Evolutionary conservation across 176 grass and related monocot species (phyloP), one percentile per base, ranked within the genome.

Genomic region (Avena eriantha): DNA sequence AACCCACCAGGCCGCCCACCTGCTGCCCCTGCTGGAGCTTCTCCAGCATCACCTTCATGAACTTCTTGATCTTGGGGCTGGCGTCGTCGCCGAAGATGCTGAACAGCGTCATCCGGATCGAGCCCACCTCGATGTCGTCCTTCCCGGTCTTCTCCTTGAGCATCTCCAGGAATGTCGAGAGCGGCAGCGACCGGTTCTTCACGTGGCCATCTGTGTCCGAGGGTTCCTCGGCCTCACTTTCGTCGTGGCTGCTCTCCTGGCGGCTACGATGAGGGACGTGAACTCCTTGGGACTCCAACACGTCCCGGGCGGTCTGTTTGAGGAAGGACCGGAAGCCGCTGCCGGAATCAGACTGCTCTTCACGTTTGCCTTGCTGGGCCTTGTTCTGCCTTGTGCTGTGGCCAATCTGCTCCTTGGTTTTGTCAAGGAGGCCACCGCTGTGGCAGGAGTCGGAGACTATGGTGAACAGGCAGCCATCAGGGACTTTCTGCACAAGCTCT

Each of bases 321-420:
- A 98, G 57, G 47, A 86, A 94, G 39, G 55, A 71, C 16, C 80
- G 41, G 24, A 92, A 89, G 36, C 81, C 56, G 12, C 74, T 22
- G 36, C 79, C 41, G 5, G 87, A 83, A 23, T 48, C 82, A 43
- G 90, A 86, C 45, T 36, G 77, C 13, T 14, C 14, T 17, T 51
- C 87, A 3, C 83, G 80, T 4, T 88, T 79, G 0, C 77, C 56
- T 11, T 70, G 65, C 73, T 89, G 84, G 26, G 41, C 9, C 11
- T 89, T 16, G 22, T 68, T 86, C 86, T 82, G 70, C 76, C 50
- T 91, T 16, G 90, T 93, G 80, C 92, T 94, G 69, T 94, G 80
- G 0, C 97, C 97, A 12, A 99, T 94, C 85, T 99, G 97, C 71
- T 96, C 97, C 87, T 99, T 99, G 23, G 93, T 75, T 64, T 90